phyloP scores from a whole-genome alignment of 139 green algal species.

The Nannochloris sp. region DNA sequence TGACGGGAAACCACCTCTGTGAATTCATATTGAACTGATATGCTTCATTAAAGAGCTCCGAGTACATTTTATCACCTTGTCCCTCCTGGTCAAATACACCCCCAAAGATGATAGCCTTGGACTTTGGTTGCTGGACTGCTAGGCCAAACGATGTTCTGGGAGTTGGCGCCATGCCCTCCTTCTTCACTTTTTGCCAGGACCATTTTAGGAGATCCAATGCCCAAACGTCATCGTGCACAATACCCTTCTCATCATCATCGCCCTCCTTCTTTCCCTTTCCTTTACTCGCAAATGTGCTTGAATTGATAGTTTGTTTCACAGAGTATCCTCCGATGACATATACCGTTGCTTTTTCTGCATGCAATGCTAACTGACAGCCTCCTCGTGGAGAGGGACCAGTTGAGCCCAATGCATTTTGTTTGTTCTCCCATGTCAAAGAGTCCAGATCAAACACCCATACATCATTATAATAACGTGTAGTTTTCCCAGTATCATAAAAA shows the following conservation, averaged over 20 bases:
- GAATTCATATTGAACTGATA: slow-evolving; percentile 71
- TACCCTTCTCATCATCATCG: slow-evolving; percentile 68
- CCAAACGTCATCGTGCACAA: slow-evolving; percentile 84
- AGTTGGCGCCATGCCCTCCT: slow-evolving; percentile 73
- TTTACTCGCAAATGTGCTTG: neutral
- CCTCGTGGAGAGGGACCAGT: slow-evolving; percentile 45
- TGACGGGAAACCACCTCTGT: slow-evolving; percentile 62
- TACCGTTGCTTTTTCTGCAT: slow-evolving; percentile 46
- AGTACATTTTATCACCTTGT: slow-evolving; percentile 54
- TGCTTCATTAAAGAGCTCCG: slow-evolving; percentile 78
- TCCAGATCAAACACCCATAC: slow-evolving; percentile 76
- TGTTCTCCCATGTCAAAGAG: slow-evolving; percentile 54
- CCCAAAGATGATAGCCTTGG: slow-evolving; percentile 80
- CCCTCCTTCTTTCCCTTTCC: slow-evolving; percentile 41
- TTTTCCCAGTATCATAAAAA: slow-evolving; percentile 76
- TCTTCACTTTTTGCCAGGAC: slow-evolving; percentile 82
- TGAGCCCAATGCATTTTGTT: slow-evolving; percentile 19
- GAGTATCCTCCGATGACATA: slow-evolving; percentile 87
- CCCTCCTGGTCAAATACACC: slow-evolving; percentile 83
- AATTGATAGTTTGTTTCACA: slow-evolving; percentile 58
- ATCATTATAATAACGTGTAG: slow-evolving; percentile 85
- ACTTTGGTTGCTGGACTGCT: slow-evolving; percentile 46
- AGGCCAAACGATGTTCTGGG: slow-evolving; percentile 73
- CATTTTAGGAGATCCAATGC: slow-evolving; percentile 41
- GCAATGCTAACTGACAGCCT: slow-evolving; percentile 62